Percentiles rank a stretch among this genome's conserved stretches.
Conservation (phyloP, 1,284 basidiomycete genomes). For the Omphalotus olearius region DNA sequence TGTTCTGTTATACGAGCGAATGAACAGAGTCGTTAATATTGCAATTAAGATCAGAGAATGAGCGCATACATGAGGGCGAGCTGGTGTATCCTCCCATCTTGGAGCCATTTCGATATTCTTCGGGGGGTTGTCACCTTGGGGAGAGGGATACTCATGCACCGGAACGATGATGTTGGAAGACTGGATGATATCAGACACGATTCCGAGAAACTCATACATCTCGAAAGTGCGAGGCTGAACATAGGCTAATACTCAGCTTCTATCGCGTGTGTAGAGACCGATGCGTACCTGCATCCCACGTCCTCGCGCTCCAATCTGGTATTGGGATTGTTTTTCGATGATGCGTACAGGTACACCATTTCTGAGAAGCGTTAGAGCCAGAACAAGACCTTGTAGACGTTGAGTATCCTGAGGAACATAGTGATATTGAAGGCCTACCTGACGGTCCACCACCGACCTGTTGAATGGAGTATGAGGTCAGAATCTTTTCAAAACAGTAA, state of each 20-base stretch:
- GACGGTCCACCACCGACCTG: constrained; percentile 23
- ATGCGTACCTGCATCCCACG: constrained; percentile 16
- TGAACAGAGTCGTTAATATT: background rate
- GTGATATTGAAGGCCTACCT: constrained; percentile 3
- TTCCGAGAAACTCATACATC: constrained; percentile 13
- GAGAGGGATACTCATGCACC: constrained; percentile 3
- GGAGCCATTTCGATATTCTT: background rate
- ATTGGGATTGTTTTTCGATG: constrained; percentile 19
- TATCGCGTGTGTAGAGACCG: background rate
- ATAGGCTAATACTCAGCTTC: background rate
- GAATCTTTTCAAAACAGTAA: background rate
- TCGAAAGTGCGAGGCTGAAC: constrained; percentile 14
- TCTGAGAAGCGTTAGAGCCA: constrained; percentile 18
- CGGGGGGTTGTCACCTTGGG: background rate
- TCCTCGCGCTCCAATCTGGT: constrained; percentile 18
- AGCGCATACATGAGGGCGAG: background rate
- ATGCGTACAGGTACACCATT: constrained; percentile 22
- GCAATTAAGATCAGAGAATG: background rate
- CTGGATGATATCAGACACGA: constrained; percentile 8
- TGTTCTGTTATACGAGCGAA: constrained; percentile 25
- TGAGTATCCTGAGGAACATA: background rate
- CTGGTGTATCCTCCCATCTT: background rate
- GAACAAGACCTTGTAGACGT: constrained; percentile 16
- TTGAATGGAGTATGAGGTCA: background rate
- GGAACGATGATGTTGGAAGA: background rate